Base-by-base conservation (phyloP, 2,329 filamentous ascomycete genomes). In the Westerdykella ornata region DNA sequence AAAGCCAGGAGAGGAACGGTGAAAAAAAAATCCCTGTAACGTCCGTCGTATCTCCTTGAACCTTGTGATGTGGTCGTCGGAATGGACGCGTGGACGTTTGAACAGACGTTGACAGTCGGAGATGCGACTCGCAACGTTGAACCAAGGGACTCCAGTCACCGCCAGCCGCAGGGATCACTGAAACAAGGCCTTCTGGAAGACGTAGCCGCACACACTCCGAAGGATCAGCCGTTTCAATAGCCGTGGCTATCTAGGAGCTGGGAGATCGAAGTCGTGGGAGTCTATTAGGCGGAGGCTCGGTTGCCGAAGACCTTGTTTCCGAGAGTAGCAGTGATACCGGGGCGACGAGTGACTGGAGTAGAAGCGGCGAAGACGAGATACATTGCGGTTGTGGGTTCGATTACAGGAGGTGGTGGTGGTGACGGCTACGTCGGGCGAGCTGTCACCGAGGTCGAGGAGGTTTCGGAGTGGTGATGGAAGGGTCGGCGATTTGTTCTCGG, bases 341-440 rank as follows among this genome's bases (percentile, higher is more conserved):
- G 64, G 65, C 59, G 65, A 66, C 65, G 57, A 60, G 55, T 67
- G 65, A 68, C 66, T 67, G 66, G 62, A 66, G 65, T 56, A 54
- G 49, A 51, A 46, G 43, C 42, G 48, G 52, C 48, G 53, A 53
- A 51, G 48, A 53, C 52, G 53, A 52, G 53, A 56, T 54, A 52
- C 65, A 68, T 68, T 54, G 54, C 63, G 64, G 53, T 50, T 49
- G 41, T 50, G 47, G 40, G 35, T 39, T 44, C 53, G 48, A 54
- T 55, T 52, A 46, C 46, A 47, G 19, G 47, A 60, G 54, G 54
- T 46, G 52, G 57, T 51, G 50, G 47, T 53, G 53, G 30, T 48
- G 55, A 51, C 50, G 55, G 53, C 49, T 39, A 58, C 55, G 53
- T 45, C 40, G 28, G 18, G 26, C 43, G 42, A 50, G 53, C 40